phyloP scores from a whole-genome alignment of 2,329 filamentous ascomycete genomes.

The Tricladium varicosporioides region DNA sequence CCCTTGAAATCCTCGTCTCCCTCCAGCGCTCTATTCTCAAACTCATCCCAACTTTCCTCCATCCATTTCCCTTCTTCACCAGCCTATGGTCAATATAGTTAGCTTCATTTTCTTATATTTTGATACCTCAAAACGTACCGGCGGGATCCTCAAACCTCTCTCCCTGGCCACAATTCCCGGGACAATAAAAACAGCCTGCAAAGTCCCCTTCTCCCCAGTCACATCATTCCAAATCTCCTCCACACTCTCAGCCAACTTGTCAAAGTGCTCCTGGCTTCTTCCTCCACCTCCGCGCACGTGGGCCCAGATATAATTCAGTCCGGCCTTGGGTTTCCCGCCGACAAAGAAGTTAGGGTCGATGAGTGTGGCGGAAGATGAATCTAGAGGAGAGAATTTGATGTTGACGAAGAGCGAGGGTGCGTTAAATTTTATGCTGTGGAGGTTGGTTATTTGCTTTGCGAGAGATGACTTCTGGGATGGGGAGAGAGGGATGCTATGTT shows the following conservation, averaged over 20 bases:
- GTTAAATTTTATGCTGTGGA: constrained; percentile 15
- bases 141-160: constrained; percentile 10
- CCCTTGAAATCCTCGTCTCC: constrained; percentile 18
- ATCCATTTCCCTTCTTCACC: constrained; percentile 15
- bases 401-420: constrained; percentile 17
- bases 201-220: constrained; percentile 6
- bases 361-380: neutral
- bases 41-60: constrained; percentile 6
- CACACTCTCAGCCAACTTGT: constrained; percentile 10
- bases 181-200: constrained; percentile 14
- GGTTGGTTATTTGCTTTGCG: constrained; percentile 8
- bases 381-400: constrained; percentile 12
- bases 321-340: constrained; percentile 3
- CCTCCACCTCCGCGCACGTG: constrained; percentile 11
- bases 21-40: constrained; percentile 11
- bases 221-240: constrained; percentile 14
- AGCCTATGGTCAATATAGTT: constrained; percentile 5
- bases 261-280: constrained; percentile 8
- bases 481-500: constrained; percentile 8
- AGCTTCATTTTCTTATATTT: neutral
- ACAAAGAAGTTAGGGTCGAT: constrained; percentile 6
- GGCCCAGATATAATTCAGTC: constrained; percentile 9
- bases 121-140: constrained; percentile 2
- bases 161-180: constrained; percentile 16
- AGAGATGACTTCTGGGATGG: neutral